Base-by-base conservation (phyloP, 768 basidiomycete genomes). In the Russula earlei region DNA sequence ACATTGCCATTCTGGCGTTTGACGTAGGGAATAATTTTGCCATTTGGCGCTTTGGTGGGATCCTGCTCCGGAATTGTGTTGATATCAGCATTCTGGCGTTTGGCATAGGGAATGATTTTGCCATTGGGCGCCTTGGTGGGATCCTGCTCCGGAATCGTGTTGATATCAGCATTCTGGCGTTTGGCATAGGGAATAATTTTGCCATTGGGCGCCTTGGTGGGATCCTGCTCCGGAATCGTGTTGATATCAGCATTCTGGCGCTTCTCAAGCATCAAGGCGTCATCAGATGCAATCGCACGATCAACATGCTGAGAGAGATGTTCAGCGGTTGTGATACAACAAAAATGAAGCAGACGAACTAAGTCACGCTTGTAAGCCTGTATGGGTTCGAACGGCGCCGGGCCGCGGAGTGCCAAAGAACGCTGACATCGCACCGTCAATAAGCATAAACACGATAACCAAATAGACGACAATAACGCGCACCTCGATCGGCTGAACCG, bases 381-480 rank as follows among this genome's bases (percentile, higher is more conserved):
- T 45, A 81, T 78, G 8, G 66, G 69, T 44, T 73, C 70, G 38
- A 77, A 66, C 4, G 72, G 68, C 27, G 67, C 66, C 44, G 68
- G 59, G 40, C 64, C 64, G 40, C 72, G 69, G 36, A 40, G 43
- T 4, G 41, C 58, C n/a, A 48, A 6, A 4, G 36, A 45, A 20
- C 34, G 60, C 47, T 60, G 52, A 43, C 29, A 38, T 46, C 20
- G n/a, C n/a, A 50, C 48, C 2, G 36, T 20, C 25, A 8, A 44
- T n/a, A n/a, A n/a, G n/a, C n/a, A 17, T 10, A 10, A 40, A 14
- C 17, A 7, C 29, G 37, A 46, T 24, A 54, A 4, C 22, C 5
- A 24, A 24, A 42, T 45, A 24, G 6, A 20, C 14, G 11, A 48
- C 3, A 14, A 31, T 1, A 31, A 31, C 29, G 49, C 48, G 8